Evolutionary conservation across 768 basidiomycete species (phyloP), one percentile per base, ranked within the genome.

Genomic region (Auriscalpium orientale): DNA sequence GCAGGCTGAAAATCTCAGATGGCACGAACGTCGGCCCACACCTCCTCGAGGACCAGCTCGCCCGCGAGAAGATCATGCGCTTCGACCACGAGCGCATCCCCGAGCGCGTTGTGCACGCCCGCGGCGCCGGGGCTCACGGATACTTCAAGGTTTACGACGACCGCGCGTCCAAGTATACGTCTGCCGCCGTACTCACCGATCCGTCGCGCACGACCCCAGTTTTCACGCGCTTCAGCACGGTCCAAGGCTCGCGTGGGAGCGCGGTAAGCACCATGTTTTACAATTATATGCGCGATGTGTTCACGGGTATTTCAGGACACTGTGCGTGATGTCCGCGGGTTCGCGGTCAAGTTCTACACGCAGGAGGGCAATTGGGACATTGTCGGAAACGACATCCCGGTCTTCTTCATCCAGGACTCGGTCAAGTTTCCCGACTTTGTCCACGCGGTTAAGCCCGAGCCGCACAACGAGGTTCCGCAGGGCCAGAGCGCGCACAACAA

Each of bases 71-170:
- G 69, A 81, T 91, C 34, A 80, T 80, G 53, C 79, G 84, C 13
- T 93, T 91, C 64, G 90, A 92, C 66, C 90, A 91, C 64, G 91
- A 94, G 67, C 86, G 90, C 43, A 93, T 94, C 53, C 91, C 92
- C 0, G 91, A 91, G 74, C 87, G 88, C 47, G 80, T 84, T 11
- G 60, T 61, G 40, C 72, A 75, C 65, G 84, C 87, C 47, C 82
- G 87, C 13, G 87, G 87, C n/a, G 65, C 81, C 33, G 88, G 81
- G 51, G 91, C 89, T 12, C 91, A 92, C 66, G 91, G 92, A 4
- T 79, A 84, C 64, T 95, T 95, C 78, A 84, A 79, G 68, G 82
- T 88, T 4, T 79, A 74, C 51, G 83, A 90, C 67, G 74, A 82
- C 55, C 71, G 80, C 18, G 83, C 91, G 46, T 77, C 81, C 3